Base-by-base conservation (phyloP, 2,329 filamentous ascomycete species). In the Aspergillus flavus region DNA sequence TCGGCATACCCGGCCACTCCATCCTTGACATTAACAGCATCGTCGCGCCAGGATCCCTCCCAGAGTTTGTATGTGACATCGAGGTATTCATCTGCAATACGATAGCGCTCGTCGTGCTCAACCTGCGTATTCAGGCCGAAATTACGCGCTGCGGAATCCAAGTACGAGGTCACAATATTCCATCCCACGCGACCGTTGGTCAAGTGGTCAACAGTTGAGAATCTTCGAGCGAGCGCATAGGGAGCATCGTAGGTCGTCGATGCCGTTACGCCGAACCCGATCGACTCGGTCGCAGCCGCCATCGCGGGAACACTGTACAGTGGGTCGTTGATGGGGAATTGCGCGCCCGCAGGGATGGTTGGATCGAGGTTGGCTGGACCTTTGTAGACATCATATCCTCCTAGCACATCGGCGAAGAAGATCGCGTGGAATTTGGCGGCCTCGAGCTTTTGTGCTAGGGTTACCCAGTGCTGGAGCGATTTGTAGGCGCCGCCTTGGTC, bases 201-300 rank as follows among this genome's bases (percentile, higher is more conserved):
- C 5, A 86, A 72, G 62, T 86, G 84, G 61, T 86, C 84, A 3
- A 86, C 75, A 0, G 82, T 84, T 1, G 84, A 84, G 59, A 86
- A 84, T 2, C 83, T 82, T 2, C 84, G 78, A 1, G 84, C 84
- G 10, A 86, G 78, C 56, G 85, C 83, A 53, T 85, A 86, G 5
- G 84, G 83, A 57, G 83, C 78, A 26, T 86, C 84, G 58, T 85
- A 86, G 0, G 84, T 86, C 0, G 83, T 85, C 0, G 82, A 84
- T 0, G 84, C 84, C 0, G 84, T 86, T 1, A 84, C 82, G 0
- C 82, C 84, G 4, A 86, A 82, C 0, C 82, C 76, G 60, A 85
- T 73, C 23, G 77, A 79, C 64, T 82, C 78, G 0, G 83, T 83
- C 3, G 77, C 79, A 5, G 81, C 76, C 7, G 82, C 81, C 78